Conservation (phyloP, 225 moss, liverwort and hornwort species). For the Marchantia polymorpha region DNA sequence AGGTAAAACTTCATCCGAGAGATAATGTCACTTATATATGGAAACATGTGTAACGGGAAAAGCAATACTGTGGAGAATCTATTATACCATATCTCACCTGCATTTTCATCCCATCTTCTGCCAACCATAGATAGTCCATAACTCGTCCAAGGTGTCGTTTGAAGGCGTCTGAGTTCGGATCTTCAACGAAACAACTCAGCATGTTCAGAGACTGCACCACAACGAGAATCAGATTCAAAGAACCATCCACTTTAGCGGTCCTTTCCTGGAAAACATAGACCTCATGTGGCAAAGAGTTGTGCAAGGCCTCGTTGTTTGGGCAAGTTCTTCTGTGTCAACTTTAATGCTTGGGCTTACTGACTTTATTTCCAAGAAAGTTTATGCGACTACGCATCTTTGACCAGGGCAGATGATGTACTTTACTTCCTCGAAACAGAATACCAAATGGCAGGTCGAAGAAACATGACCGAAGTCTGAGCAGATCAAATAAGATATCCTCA, state of each 20-base stretch:
- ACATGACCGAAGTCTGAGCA: not conserved
- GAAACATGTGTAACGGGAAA: too few species aligned
- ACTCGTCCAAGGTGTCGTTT: constrained; percentile 75
- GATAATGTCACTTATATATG: too few species aligned
- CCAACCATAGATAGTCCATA: constrained; percentile 87
- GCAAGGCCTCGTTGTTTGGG: not conserved
- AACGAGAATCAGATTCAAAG: not conserved
- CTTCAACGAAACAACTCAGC: constrained; percentile 85
- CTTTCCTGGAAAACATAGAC: not conserved
- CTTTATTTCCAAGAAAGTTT: not conserved
- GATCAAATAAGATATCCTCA: too few species aligned
- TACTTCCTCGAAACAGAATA: not conserved
- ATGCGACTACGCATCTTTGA: not conserved
- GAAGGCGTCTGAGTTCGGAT: constrained; percentile 87
- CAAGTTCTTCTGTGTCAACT: not conserved
- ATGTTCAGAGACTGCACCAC: constrained; percentile 68
- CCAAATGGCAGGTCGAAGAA: not conserved
- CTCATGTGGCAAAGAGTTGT: not conserved
- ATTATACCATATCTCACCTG: constrained; percentile 47
- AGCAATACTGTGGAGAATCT: too few species aligned
- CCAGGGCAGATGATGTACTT: not conserved
- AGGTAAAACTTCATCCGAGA: too few species aligned
- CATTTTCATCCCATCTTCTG: constrained; percentile 99
- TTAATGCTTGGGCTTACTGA: not conserved
- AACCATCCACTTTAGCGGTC: not conserved